Base-by-base conservation (phyloP, 305 asterid species). In the Fraxinus platypoda region DNA sequence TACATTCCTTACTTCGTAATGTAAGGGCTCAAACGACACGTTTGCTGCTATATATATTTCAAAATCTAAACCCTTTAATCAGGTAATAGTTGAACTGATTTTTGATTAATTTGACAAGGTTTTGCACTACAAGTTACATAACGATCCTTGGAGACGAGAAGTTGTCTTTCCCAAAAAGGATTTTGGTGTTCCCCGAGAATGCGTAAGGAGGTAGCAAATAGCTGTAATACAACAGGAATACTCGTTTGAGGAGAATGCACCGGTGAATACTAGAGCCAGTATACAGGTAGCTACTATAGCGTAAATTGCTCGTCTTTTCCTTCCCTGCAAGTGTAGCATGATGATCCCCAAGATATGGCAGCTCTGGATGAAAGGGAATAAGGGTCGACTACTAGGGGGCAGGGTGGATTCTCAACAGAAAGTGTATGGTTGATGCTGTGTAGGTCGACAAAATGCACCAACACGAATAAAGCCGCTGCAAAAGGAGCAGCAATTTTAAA, bases 101-200 rank as follows among this genome's bases (percentile, higher is more conserved):
- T 75, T 52, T 71, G 37, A 25, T 35, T 76, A 3, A 3, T 83
- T 34, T 46, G 73, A 41, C 77, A 88, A 96, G 99, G 89, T 94
- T 52, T 86, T 96, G 84, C 99, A 94, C 86, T 96, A 91, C 91
- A 94, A 94, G 91, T 78, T 94, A 87, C 93, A 96, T 66, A 96
- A 94, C 41, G 98, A 93, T 28, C 94, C 94, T 46, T 96, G 98
- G 98, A 90, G 99, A 83, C 85, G 78, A 83, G 77, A 85, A 77
- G 83, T 86, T 66, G 75, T 76, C 49, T 80, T 41, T 76, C 78
- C 19, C 43, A 78, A 77, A 82, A 93, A 87, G 82, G 93, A 91
- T 73, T 91, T 81, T 19, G 98, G 98, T 75, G 80, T 93, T 78
- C 95, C 98, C 3, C 64, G 78, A 74, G 97, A 92, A 86, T 94